Conservation (phyloP, 2,329 filamentous ascomycete genomes). For the Tolypocladium pustulatum region DNA sequence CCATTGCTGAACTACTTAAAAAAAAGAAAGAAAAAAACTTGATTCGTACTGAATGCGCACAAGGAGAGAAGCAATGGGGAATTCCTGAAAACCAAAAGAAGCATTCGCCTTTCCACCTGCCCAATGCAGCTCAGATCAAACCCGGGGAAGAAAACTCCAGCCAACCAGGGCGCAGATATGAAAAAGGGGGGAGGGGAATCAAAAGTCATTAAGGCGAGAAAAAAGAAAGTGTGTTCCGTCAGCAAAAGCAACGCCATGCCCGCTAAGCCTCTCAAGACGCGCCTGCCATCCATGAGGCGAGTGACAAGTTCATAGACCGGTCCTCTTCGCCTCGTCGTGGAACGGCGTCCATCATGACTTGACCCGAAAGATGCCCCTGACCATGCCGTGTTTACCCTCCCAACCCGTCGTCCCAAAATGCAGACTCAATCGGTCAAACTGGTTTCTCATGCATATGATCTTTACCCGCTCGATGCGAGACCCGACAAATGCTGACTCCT, state of each 20-base stretch:
- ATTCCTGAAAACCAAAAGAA: background rate
- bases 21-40: background rate
- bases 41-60: background rate
- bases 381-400: slow-evolving; percentile 2
- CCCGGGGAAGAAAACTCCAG: background rate
- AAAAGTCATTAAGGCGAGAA: background rate
- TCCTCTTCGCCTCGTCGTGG: background rate
- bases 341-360: background rate
- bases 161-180: background rate
- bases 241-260: background rate
- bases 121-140: slow-evolving; percentile 2
- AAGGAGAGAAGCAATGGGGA: background rate
- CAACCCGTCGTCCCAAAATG: slow-evolving; percentile 3
- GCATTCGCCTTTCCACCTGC: slow-evolving; percentile 1
- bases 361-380: slow-evolving; percentile 1
- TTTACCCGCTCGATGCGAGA: slow-evolving; percentile 3
- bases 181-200: slow-evolving; percentile 5
- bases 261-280: background rate
- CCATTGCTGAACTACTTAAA: background rate
- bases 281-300: background rate
- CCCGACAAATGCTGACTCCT: slow-evolving; percentile 3
- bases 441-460: slow-evolving; percentile 3
- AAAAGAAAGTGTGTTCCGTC: background rate
- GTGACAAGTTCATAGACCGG: background rate
- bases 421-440: slow-evolving; percentile 2